phyloP scores from a whole-genome alignment of 2,329 filamentous ascomycete species.

The Pseudogymnoascus sp. region DNA sequence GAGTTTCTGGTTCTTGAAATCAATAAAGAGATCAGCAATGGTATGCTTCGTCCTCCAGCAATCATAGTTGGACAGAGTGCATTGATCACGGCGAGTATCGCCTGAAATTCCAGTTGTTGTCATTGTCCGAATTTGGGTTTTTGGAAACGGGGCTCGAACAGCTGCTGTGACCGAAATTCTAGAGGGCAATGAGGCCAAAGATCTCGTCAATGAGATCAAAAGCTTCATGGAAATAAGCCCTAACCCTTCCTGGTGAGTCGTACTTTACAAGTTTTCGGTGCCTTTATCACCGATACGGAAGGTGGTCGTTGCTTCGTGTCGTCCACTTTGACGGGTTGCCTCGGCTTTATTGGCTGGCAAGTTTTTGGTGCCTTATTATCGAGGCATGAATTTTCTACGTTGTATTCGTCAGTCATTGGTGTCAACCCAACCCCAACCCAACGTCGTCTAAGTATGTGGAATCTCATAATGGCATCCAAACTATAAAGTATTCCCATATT shows the following conservation, averaged over 20 bases:
- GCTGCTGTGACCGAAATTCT: background rate
- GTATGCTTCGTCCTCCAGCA: slow-evolving; percentile 81
- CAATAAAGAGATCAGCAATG: slow-evolving; percentile 68
- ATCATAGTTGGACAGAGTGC: slow-evolving; percentile 86
- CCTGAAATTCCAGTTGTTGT: background rate
- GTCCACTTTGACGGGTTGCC: background rate
- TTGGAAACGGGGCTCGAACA: background rate
- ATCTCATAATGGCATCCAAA: background rate
- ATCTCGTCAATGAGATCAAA: slow-evolving; percentile 3
- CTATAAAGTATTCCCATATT: background rate
- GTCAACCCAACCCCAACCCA: background rate
- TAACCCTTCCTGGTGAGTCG: background rate
- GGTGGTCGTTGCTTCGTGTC: background rate
- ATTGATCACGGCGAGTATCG: slow-evolving; percentile 59
- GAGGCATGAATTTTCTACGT: background rate
- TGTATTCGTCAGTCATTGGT: background rate
- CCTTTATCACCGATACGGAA: slow-evolving; percentile 6
- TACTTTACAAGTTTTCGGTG: background rate
- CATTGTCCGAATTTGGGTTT: background rate
- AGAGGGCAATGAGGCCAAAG: background rate
- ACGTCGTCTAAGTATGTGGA: background rate
- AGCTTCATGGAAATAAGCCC: slow-evolving; percentile 4
- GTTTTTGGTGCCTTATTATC: background rate
- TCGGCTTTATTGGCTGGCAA: slow-evolving; percentile 1
- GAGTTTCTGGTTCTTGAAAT: slow-evolving; percentile 73